Evolutionary conservation across 768 basidiomycete species (phyloP).

Genomic region (Tulasnella sp.): DNA sequence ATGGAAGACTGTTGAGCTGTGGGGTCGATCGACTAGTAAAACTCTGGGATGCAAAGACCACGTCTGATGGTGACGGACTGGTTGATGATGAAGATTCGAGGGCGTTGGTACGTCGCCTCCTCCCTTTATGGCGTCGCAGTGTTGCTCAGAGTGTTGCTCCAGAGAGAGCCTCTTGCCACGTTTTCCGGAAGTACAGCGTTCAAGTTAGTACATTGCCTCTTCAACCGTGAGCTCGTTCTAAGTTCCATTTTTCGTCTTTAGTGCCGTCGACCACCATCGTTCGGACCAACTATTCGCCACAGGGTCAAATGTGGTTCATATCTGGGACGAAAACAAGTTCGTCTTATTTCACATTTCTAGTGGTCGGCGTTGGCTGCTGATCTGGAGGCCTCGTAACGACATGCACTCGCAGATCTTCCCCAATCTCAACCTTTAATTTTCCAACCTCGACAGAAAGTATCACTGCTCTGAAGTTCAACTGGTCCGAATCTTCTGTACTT

Average conservation of each 20-base stretch:
- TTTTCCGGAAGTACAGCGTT: constrained; percentile 88
- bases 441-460: constrained; percentile 88
- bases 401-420: constrained; percentile 61
- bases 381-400: not conserved
- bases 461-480: constrained; percentile 86
- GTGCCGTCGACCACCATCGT: constrained; percentile 93
- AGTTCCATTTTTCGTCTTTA: constrained; percentile 42
- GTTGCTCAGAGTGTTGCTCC: not conserved
- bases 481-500: constrained; percentile 91
- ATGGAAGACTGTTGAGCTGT: constrained; percentile 69
- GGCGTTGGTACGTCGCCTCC: not conserved
- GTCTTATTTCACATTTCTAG: constrained; percentile 38
- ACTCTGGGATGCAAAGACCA: constrained; percentile 63
- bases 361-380: not conserved
- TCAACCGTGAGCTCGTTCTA: too few relatives aligned
- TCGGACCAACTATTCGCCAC: constrained; percentile 90
- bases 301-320: constrained; percentile 88
- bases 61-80: constrained; percentile 39
- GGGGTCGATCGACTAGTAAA: constrained; percentile 83
- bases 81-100: constrained; percentile 36
- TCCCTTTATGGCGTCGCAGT: not conserved
- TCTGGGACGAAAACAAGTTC: constrained; percentile 99
- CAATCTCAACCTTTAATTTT: constrained; percentile 87
- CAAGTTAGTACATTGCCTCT: too few relatives aligned
- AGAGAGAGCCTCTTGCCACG: constrained; percentile 67